Evolutionary conservation across 306 rosid genomes (phyloP).

Genomic region (Albizia julibrissin): DNA sequence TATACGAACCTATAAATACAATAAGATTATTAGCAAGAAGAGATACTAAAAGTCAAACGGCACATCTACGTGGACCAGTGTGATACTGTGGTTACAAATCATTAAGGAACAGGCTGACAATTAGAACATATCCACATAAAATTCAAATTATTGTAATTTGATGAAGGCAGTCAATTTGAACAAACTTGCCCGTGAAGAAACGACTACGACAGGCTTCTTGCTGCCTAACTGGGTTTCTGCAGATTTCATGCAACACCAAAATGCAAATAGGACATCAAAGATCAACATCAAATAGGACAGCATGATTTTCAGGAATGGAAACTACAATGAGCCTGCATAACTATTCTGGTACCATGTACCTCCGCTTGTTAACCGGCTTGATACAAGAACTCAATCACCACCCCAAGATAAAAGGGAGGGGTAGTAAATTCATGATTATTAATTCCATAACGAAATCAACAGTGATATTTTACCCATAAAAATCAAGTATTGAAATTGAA

Average conservation of each 20-base stretch:
- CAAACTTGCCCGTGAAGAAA: slow-evolving; percentile 13
- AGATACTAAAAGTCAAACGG: slow-evolving; percentile 30
- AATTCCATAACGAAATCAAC: neutral
- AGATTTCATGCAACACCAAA: slow-evolving; percentile 26
- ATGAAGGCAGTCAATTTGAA: slow-evolving; percentile 14
- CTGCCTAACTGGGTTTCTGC: slow-evolving; percentile 11
- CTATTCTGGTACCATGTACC: neutral
- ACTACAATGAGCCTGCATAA: neutral
- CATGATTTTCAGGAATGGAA: slow-evolving; percentile 7
- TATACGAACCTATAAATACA: slow-evolving; percentile 68
- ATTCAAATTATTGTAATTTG: neutral
- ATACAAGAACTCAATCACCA: neutral
- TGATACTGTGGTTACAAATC: slow-evolving; percentile 18
- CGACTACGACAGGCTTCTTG: slow-evolving; percentile 2
- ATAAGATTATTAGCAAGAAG: slow-evolving; percentile 29
- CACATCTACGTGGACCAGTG: slow-evolving; percentile 5
- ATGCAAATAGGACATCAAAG: slow-evolving; percentile 5
- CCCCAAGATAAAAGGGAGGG: neutral
- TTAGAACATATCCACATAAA: slow-evolving; percentile 5
- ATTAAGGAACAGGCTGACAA: slow-evolving; percentile 14
- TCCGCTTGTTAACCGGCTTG: neutral
- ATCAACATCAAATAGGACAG: slow-evolving; percentile 24
- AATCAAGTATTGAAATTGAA: neutral
- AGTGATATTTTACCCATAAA: neutral
- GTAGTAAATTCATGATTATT: neutral